A percentile compares a stretch with the other conserved stretches of the same genome.
Conservation (phyloP, 2,329 filamentous ascomycete genomes). For the Aspergillus sp. region DNA sequence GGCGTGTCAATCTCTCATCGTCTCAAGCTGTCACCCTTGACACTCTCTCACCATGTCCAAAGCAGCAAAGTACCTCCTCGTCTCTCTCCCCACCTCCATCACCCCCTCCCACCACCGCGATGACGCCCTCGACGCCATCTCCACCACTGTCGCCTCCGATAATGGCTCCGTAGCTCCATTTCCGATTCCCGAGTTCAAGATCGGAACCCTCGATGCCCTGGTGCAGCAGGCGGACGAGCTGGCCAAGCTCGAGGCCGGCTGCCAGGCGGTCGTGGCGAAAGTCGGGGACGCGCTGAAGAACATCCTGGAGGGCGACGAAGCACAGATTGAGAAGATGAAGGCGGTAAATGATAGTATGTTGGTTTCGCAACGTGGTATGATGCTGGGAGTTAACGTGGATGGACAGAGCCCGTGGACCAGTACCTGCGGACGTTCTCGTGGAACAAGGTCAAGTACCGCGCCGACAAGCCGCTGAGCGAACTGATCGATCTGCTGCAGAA, state of each 20-base stretch:
- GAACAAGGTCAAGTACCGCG: slow-evolving; percentile 97
- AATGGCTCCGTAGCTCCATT: slow-evolving; percentile 76
- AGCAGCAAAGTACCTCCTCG: slow-evolving; percentile 70
- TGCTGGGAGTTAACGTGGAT: slow-evolving; percentile 9
- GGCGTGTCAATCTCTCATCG: neutral
- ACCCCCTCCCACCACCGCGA: slow-evolving; percentile 76
- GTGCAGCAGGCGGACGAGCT: slow-evolving; percentile 97
- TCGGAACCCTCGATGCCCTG: slow-evolving; percentile 90
- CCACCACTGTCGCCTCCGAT: slow-evolving; percentile 69
- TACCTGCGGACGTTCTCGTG: slow-evolving; percentile 87
- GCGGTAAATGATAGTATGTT: slow-evolving; percentile 86
- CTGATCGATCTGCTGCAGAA: slow-evolving; percentile 86
- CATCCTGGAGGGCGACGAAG: slow-evolving; percentile 80
- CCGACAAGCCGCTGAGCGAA: slow-evolving; percentile 85
- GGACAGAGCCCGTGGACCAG: slow-evolving; percentile 85
- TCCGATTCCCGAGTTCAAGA: slow-evolving; percentile 90
- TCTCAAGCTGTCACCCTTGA: neutral
- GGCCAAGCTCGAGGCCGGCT: slow-evolving; percentile 77
- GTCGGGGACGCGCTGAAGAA: slow-evolving; percentile 81
- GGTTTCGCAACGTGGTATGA: neutral
- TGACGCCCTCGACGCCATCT: slow-evolving; percentile 76
- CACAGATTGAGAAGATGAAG: slow-evolving; percentile 81
- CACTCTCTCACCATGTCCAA: slow-evolving; percentile 40
- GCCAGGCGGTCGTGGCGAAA: slow-evolving; percentile 80
- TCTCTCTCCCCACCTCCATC: slow-evolving; percentile 86